Base-by-base conservation (phyloP, 768 basidiomycete species). In the Phanerodontia chrysosporium region DNA sequence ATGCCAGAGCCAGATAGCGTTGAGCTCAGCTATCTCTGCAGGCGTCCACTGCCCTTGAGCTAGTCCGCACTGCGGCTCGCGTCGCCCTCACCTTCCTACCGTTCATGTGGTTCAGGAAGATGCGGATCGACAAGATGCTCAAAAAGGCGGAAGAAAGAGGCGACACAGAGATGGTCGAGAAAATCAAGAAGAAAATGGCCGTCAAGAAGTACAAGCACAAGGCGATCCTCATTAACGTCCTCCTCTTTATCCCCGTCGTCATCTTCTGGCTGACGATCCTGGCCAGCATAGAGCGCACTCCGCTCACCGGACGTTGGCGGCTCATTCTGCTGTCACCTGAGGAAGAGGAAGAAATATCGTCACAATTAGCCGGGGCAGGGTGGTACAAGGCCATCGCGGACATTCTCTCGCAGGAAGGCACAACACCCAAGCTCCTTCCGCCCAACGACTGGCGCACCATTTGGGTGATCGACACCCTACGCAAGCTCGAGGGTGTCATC, bases 221-320 rank as follows among this genome's bases (percentile, higher is more conserved):
- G 55, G 86, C 81, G 1, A 64, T 76, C 29, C 27, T 78, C 78
- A 9, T 79, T 75, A 44, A 86, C 67, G 64, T 85, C 79, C 48
- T 86, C 83, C 49, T 80, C 76, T 56, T 76, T 76, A 45, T 80
- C 80, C 49, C 76, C 75, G 25, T 74, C 74, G 8, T 73, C 72
- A 49, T 66, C 75, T 36, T 61, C 62, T 63, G 24, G 60, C 52
- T 35, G 27, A 55, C 53, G 13, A 42, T 32, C 29, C 36, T 46
- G 53, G 27, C 70, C 70, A 29, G 68, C 68, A 49, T 68, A 66
- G 92, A 94, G 70, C 76, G 80, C 65, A 90, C 92, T 5, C 92
- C 92, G 2, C 74, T 94, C 55, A 92, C 92, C n/a, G 92, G 92
- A 69, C 80, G 91, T 90, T 91, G 89, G 88, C 82, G 95, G 55